Evolutionary conservation across 139 green algal species (phyloP).

Genomic region (Coelastrella sp.): DNA sequence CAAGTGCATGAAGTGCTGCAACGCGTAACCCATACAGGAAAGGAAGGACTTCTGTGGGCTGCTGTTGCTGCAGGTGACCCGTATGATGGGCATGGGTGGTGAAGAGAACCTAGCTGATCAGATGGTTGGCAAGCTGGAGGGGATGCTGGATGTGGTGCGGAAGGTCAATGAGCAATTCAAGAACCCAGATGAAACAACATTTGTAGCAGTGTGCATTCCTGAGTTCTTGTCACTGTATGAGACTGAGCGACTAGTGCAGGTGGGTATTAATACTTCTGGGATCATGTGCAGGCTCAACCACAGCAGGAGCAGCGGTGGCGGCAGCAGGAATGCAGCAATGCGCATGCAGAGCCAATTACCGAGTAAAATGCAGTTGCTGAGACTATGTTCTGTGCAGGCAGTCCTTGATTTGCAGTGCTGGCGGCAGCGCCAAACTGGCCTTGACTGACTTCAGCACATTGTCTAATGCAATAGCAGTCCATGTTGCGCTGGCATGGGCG

Average conservation of each 20-base stretch:
- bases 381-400: too few relatives aligned
- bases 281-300: too few relatives aligned
- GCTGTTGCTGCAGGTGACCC: slow-evolving; percentile 54
- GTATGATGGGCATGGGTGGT: slow-evolving; percentile 60
- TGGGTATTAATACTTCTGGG: slow-evolving; percentile 70
- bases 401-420: too few relatives aligned
- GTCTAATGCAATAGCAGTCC: too few relatives aligned
- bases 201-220: slow-evolving; percentile 98
- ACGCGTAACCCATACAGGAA: too few relatives aligned
- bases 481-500: too few relatives aligned
- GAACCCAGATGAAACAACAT: slow-evolving; percentile 94
- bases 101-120: slow-evolving; percentile 62
- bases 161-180: slow-evolving; percentile 95
- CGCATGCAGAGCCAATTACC: too few relatives aligned
- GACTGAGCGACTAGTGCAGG: slow-evolving; percentile 96
- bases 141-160: slow-evolving; percentile 63
- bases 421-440: too few relatives aligned
- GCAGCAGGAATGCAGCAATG: background rate
- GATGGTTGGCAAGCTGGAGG: slow-evolving; percentile 78
- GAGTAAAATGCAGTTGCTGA: too few relatives aligned
- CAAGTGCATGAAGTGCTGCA: too few relatives aligned
- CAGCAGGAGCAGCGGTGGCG: background rate
- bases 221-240: slow-evolving; percentile 99
- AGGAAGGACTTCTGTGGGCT: too few relatives aligned
- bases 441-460: too few relatives aligned